Evolutionary conservation across 352 stramenopile genomes (phyloP).

Genomic region (Pythium monospermum): DNA sequence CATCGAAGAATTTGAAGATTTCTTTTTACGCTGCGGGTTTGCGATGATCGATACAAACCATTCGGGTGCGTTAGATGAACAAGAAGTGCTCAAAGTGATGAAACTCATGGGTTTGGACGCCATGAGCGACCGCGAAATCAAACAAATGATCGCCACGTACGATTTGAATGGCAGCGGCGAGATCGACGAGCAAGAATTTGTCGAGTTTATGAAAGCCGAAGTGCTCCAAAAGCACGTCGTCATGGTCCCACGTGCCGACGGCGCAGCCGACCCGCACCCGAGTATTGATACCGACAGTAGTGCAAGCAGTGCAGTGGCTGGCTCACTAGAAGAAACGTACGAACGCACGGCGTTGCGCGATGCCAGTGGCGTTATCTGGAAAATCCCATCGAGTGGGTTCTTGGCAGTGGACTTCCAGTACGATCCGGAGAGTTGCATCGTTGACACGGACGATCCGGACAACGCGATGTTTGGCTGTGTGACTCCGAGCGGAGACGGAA

Average conservation of each 20-base stretch:
- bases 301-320: neutral
- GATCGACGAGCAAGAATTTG: slow-evolving; percentile 67
- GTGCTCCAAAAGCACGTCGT: slow-evolving; percentile 20
- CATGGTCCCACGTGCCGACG: no score
- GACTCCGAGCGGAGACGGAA: no score
- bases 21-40: slow-evolving; percentile 55
- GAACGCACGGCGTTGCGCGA: slow-evolving; percentile 24
- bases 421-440: slow-evolving; percentile 7
- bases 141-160: slow-evolving; percentile 49
- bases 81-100: slow-evolving; percentile 49
- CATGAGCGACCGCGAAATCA: slow-evolving; percentile 33
- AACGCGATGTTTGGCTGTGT: neutral
- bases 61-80: slow-evolving; percentile 42
- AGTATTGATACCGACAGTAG: neutral
- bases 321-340: slow-evolving; percentile 22
- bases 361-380: slow-evolving; percentile 31
- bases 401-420: slow-evolving; percentile 35
- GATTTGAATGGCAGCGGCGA: slow-evolving; percentile 67
- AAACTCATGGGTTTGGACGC: slow-evolving; percentile 43
- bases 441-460: neutral
- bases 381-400: slow-evolving; percentile 30
- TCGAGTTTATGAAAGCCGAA: slow-evolving; percentile 69
- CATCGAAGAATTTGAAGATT: slow-evolving; percentile 45
- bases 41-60: slow-evolving; percentile 52
- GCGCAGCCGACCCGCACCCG: no score